Conservation (phyloP, 1,284 basidiomycete species). For the Cystobasidium slooffiae region DNA sequence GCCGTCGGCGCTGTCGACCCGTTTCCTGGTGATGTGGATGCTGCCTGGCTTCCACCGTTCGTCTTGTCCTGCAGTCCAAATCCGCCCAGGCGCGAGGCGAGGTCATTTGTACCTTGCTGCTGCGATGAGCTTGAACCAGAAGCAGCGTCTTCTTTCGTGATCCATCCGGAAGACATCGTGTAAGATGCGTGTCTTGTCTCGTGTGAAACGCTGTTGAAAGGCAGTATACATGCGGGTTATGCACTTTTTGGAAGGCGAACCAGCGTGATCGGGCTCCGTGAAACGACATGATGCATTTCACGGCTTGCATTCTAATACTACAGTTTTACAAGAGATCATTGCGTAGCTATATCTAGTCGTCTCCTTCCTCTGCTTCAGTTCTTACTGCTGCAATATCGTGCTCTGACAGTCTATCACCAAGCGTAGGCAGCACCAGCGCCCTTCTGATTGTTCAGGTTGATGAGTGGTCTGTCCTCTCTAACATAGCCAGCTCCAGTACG, state of each 20-base stretch:
- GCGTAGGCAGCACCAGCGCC: constrained; percentile 27
- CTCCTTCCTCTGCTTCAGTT: neutral
- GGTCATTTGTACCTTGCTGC: constrained; percentile 33
- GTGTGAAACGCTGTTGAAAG: neutral
- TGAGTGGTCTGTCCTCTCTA: constrained; percentile 30
- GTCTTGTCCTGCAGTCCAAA: constrained; percentile 36
- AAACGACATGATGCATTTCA: no score
- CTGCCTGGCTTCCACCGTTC: constrained; percentile 11
- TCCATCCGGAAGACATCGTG: constrained; percentile 18
- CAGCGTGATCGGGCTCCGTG: no score
- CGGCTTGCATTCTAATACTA: no score
- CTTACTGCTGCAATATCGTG: neutral
- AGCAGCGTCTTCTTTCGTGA: constrained; percentile 15
- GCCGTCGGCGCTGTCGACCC: neutral
- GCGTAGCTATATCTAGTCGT: neutral
- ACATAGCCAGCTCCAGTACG: constrained; percentile 39
- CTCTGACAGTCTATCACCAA: constrained; percentile 8
- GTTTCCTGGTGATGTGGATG: constrained; percentile 1
- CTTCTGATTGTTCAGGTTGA: constrained; percentile 33
- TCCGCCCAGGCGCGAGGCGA: constrained; percentile 36
- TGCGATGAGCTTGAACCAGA: neutral
- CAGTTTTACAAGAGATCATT: neutral
- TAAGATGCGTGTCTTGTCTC: neutral
- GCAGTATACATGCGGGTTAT: neutral
- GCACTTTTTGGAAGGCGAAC: no score